These are phyloP conservation scores for Paecilomyces variotii DNA, from an alignment of 2,329 filamentous ascomycete genomes.

Conservation along the genomic window DNA sequence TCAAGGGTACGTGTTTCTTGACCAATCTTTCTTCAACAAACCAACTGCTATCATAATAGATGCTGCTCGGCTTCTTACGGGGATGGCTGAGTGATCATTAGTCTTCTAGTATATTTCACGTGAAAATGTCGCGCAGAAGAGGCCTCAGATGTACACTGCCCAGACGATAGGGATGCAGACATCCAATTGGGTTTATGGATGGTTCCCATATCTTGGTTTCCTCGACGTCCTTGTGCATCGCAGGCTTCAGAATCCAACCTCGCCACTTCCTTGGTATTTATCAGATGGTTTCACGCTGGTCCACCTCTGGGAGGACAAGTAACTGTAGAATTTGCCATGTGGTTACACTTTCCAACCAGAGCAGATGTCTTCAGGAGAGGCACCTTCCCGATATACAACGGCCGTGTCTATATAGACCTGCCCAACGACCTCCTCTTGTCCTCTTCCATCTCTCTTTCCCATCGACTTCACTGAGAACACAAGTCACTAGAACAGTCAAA, in stretches of 20 bases:
- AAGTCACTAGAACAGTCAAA: neutral
- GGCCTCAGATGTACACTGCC: neutral
- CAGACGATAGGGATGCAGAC: neutral
- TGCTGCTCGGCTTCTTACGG: neutral
- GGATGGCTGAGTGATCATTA: neutral
- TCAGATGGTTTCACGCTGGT: neutral
- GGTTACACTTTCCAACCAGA: neutral
- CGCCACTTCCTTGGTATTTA: neutral
- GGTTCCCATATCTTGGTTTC: neutral
- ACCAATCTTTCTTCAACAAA: neutral
- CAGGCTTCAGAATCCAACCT: neutral
- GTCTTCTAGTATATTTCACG: neutral
- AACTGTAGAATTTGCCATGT: neutral
- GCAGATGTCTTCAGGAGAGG: neutral
- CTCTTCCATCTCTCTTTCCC: neutral
- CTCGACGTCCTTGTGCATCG: neutral
- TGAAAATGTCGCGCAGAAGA: neutral
- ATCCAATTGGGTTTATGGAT: neutral
- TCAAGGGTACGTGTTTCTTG: neutral
- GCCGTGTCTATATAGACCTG: neutral
- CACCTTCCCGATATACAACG: neutral
- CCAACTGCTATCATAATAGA: neutral
- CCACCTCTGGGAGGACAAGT: neutral
- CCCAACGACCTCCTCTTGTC: neutral
- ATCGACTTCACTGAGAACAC: neutral